Evolutionary conservation across 2,329 filamentous ascomycete species (phyloP).

Genomic region (Diaporthe sp.): DNA sequence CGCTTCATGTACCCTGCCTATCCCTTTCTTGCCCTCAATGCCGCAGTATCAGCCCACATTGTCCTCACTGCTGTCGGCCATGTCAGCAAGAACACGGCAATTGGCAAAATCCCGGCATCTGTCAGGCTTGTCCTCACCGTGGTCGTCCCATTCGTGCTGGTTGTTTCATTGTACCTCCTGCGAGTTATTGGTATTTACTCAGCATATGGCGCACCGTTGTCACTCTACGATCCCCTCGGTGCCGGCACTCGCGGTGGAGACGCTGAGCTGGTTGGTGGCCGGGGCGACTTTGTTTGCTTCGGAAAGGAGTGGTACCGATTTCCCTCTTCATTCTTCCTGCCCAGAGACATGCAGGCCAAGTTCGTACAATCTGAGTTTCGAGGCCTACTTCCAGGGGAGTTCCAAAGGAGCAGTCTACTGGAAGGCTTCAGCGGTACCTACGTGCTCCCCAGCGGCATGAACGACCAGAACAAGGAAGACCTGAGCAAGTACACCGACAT

Average conservation of each 20-base stretch:
- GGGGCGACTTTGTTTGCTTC: conserved; percentile 82
- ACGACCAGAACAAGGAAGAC: conserved; percentile 91
- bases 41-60: conserved; percentile 85
- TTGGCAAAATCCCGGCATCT: conserved; percentile 78
- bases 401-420: conserved; percentile 77
- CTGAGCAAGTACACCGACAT: conserved; percentile 85
- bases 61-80: conserved; percentile 80
- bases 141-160: conserved; percentile 63
- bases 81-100: conserved; percentile 71
- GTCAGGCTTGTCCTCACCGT: conserved; percentile 77
- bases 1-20: conserved; percentile 99
- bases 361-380: conserved; percentile 92
- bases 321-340: conserved; percentile 91
- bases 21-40: conserved; percentile 89
- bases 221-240: conserved; percentile 75
- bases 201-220: conserved; percentile 84
- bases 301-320: conserved; percentile 99
- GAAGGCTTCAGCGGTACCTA: conserved; percentile 87
- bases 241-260: conserved; percentile 57
- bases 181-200: conserved; percentile 82
- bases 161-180: conserved; percentile 25
- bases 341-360: conserved; percentile 83
- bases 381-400: conserved; percentile 90
- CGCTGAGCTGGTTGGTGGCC: conserved; percentile 57
- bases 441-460: conserved; percentile 85